A percentile compares a stretch with the other conserved stretches of the same genome.
These are phyloP conservation scores for Phytophthora podocarpi DNA, from an alignment of 352 stramenopile species.

Conservation along the genomic window DNA sequence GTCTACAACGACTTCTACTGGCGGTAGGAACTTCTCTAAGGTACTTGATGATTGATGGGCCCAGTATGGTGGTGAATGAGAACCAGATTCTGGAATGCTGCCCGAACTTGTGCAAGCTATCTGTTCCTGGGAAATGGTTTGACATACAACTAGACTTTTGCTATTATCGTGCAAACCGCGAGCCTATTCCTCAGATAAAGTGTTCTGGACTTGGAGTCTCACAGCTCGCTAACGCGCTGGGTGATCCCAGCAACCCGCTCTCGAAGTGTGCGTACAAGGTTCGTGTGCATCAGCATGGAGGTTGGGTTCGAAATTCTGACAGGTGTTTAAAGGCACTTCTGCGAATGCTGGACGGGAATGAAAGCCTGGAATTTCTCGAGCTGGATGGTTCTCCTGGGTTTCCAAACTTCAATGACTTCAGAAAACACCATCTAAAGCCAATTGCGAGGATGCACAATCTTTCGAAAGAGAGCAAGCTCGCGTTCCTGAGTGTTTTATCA, in stretches of 20 bases:
- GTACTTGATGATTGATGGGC: background rate
- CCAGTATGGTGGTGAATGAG: background rate
- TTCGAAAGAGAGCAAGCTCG: background rate
- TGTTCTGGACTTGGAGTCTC: background rate
- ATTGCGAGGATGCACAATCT: background rate
- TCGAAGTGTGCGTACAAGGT: background rate
- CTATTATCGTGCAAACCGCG: background rate
- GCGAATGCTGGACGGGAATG: background rate
- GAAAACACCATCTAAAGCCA: background rate
- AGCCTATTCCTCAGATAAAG: background rate
- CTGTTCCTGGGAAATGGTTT: background rate
- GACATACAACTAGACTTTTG: background rate
- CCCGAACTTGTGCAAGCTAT: background rate
- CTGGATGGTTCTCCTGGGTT: background rate
- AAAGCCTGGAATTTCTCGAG: background rate
- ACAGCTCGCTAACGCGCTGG: background rate
- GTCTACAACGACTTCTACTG: background rate
- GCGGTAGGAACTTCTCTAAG: background rate
- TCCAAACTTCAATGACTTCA: background rate
- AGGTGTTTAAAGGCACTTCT: background rate
- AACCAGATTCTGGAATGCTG: background rate
- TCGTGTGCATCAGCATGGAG: background rate
- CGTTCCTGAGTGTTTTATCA: constrained; percentile 3
- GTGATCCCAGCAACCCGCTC: background rate
- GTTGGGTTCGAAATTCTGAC: background rate